Evolutionary conservation across 2,329 filamentous ascomycete genomes (phyloP).

Genomic region (Colletotrichum siamense): DNA sequence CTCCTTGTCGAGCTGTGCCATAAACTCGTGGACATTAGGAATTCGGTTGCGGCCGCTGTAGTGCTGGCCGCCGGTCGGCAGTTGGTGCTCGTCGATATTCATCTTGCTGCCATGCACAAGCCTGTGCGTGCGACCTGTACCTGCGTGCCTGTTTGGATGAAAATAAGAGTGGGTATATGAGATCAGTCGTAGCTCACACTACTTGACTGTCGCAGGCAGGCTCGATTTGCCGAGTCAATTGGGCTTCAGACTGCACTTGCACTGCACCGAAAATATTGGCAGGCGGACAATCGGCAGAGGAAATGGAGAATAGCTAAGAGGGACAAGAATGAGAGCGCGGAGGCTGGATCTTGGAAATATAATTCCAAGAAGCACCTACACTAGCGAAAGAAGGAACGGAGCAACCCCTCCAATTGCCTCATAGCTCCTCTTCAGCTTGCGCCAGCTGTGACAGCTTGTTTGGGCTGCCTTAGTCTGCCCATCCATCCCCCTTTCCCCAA

Average conservation of each 20-base stretch:
- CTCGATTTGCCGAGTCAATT: background rate
- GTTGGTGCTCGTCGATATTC: conserved; percentile 43
- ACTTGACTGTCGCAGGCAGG: background rate
- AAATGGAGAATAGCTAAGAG: background rate
- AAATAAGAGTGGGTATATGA: background rate
- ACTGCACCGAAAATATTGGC: conserved; percentile 7
- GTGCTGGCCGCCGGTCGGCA: conserved; percentile 63
- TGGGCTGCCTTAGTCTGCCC: background rate
- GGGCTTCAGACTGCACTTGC: background rate
- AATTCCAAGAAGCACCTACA: background rate
- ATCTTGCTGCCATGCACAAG: conserved; percentile 30
- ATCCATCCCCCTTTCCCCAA: background rate
- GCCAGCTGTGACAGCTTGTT: background rate
- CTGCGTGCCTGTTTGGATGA: background rate
- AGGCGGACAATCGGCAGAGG: background rate
- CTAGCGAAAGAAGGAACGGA: background rate
- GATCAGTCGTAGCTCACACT: background rate
- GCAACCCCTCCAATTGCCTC: conserved; percentile 21
- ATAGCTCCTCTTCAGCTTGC: conserved; percentile 12
- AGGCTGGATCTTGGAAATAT: conserved; percentile 2
- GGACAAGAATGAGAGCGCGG: background rate
- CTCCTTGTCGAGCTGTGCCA: conserved; percentile 78
- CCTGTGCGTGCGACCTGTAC: background rate
- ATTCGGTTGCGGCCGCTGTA: conserved; percentile 87
- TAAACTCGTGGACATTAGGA: conserved; percentile 85